Conservation (phyloP, 2,329 filamentous ascomycete species). For the Xylaria hypoxylon region DNA sequence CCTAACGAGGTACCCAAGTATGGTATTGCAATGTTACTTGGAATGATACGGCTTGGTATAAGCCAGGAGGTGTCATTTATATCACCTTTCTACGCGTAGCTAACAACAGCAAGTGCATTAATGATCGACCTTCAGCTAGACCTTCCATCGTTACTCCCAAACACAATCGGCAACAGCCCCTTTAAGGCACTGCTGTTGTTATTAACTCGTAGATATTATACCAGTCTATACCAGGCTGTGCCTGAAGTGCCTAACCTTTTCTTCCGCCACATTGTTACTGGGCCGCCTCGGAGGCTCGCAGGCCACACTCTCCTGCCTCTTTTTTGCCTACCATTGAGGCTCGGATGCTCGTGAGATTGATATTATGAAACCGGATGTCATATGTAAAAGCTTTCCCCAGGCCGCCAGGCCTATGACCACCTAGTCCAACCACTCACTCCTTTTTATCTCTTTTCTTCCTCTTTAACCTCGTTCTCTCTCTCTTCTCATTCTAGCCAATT, state of each 20-base stretch:
- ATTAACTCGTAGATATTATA: neutral
- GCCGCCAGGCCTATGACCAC: constrained; percentile 27
- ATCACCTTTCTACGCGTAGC: too few relatives aligned
- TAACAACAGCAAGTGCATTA: constrained; percentile 42
- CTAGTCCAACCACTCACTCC: constrained; percentile 12
- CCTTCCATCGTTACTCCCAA: constrained; percentile 37
- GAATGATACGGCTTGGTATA: too few relatives aligned
- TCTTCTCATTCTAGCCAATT: constrained; percentile 25
- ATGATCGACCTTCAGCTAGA: constrained; percentile 44
- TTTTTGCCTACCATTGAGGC: constrained; percentile 10
- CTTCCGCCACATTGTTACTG: neutral
- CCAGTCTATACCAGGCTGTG: too few relatives aligned
- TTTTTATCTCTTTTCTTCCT: neutral
- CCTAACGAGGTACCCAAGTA: too few relatives aligned
- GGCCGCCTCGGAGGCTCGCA: neutral
- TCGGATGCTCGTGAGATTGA: constrained; percentile 22
- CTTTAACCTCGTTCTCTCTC: constrained; percentile 4
- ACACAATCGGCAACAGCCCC: constrained; percentile 32
- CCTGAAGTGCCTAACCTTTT: neutral
- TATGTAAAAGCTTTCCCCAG: constrained; percentile 25
- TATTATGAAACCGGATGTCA: constrained; percentile 36
- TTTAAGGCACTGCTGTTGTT: constrained; percentile 11
- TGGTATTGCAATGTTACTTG: too few relatives aligned
- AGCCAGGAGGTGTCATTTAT: too few relatives aligned
- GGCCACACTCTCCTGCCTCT: constrained; percentile 6